phyloP scores from a whole-genome alignment of 306 rosid species.

The Castanea crenata region DNA sequence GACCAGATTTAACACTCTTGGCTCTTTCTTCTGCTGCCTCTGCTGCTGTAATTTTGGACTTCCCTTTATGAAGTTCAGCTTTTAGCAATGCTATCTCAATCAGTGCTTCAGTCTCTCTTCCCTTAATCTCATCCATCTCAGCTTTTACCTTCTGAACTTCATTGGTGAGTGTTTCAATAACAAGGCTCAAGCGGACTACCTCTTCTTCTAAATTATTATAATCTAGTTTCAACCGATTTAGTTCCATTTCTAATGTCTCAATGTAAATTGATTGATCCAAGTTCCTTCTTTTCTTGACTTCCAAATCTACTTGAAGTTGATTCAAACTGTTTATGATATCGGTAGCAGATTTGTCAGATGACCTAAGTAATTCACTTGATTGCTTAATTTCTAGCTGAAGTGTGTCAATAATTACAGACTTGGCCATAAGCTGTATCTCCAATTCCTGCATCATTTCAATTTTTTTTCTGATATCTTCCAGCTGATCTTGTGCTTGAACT shows the following conservation, averaged over 20 bases:
- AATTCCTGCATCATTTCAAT: constrained; percentile 27
- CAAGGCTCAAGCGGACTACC: constrained; percentile 28
- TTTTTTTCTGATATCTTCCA: constrained; percentile 39
- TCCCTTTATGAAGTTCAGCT: constrained; percentile 51
- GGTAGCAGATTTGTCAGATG: constrained; percentile 23
- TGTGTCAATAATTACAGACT: constrained; percentile 17
- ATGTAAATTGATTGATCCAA: constrained; percentile 31
- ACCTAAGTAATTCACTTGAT: constrained; percentile 17
- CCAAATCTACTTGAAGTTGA: constrained; percentile 33
- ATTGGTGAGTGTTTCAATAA: constrained; percentile 33
- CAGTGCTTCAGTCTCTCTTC: constrained; percentile 35
- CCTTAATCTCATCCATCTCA: constrained; percentile 38
- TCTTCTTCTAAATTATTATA: constrained; percentile 37
- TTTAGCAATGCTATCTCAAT: constrained; percentile 56
- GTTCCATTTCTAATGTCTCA: constrained; percentile 42
- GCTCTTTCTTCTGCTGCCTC: constrained; percentile 40
- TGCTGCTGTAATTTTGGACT: constrained; percentile 28
- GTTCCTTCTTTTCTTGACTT: constrained; percentile 32
- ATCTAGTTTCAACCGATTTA: constrained; percentile 40
- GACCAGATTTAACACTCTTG: constrained; percentile 21
- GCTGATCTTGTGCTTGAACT: constrained; percentile 29
- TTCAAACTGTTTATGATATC: constrained; percentile 17
- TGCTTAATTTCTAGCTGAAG: constrained; percentile 28
- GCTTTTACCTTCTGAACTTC: constrained; percentile 39
- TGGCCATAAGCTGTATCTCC: constrained; percentile 26